phyloP scores from a whole-genome alignment of 1,284 basidiomycete species.

The Schizophyllum commune region DNA sequence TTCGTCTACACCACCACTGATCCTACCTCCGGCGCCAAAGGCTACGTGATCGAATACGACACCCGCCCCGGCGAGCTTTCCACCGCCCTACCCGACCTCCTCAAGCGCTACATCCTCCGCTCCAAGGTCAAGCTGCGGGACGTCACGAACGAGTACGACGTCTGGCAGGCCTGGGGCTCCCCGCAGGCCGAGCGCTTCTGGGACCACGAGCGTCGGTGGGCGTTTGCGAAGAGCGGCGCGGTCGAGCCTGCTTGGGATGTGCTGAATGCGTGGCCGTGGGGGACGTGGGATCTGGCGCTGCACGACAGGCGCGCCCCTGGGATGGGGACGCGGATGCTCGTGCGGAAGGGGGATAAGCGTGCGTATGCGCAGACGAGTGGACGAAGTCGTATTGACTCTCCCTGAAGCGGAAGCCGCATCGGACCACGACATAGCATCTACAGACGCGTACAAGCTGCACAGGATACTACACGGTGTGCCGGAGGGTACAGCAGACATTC shows the following conservation, averaged over 20 bases:
- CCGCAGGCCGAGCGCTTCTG: constrained; percentile 23
- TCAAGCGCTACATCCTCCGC: constrained; percentile 85
- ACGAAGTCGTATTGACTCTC: constrained; percentile 2
- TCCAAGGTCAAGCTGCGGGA: constrained; percentile 83
- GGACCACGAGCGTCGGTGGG: constrained; percentile 42
- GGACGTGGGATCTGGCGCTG: constrained; percentile 38
- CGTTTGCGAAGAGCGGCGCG: constrained; percentile 51
- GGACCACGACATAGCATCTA: constrained; percentile 43
- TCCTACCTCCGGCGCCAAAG: constrained; percentile 33
- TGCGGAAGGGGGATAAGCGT: constrained; percentile 68
- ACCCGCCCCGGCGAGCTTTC: constrained; percentile 42
- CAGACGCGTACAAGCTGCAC: constrained; percentile 68
- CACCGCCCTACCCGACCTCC: constrained; percentile 50
- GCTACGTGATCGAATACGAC: constrained; percentile 74
- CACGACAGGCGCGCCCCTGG: constrained; percentile 68
- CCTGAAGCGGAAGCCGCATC: constrained; percentile 43
- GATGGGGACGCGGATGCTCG: constrained; percentile 70
- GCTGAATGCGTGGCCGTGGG: constrained; percentile 53
- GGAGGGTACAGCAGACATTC: constrained; percentile 79
- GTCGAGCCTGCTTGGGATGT: constrained; percentile 61
- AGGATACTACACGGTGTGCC: constrained; percentile 82
- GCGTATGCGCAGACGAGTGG: constrained; percentile 26
- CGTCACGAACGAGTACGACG: constrained; percentile 66
- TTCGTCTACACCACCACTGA: constrained; percentile 71
- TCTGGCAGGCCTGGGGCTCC: constrained; percentile 77